Evolutionary conservation across 2,329 filamentous ascomycete genomes (phyloP).

Genomic region (Fusarium torulosum): DNA sequence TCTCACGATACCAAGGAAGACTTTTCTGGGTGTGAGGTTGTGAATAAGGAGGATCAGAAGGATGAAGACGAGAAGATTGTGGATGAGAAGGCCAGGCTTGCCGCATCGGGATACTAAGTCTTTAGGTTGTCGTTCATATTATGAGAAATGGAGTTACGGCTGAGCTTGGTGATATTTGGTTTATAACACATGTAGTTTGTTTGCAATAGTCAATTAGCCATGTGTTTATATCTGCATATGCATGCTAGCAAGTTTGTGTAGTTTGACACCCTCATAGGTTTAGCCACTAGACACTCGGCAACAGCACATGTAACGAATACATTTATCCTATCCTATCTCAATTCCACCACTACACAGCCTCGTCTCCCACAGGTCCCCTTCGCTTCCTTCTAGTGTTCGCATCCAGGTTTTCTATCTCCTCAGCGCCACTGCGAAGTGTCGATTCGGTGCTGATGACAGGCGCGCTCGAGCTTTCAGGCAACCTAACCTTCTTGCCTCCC

Average conservation of each 20-base stretch:
- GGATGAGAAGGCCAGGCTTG: conserved; percentile 48
- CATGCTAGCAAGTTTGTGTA: not conserved
- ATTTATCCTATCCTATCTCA: not conserved
- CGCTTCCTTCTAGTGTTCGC: conserved; percentile 33
- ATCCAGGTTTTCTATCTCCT: conserved; percentile 37
- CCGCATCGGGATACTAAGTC: conserved; percentile 40
- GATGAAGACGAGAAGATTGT: conserved; percentile 25
- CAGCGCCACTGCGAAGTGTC: conserved; percentile 33
- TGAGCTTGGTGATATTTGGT: not conserved
- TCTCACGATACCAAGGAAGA: conserved; percentile 36
- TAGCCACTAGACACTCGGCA: not conserved
- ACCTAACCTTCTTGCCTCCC: conserved; percentile 43
- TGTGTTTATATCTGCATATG: not conserved
- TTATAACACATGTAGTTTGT: not conserved
- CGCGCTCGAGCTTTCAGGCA: conserved; percentile 22
- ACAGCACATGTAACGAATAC: not conserved
- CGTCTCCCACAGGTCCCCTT: conserved; percentile 31
- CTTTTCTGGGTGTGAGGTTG: conserved; percentile 32
- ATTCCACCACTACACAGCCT: conserved; percentile 23
- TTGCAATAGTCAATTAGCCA: not conserved
- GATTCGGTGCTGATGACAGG: conserved; percentile 22
- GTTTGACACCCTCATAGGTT: not conserved
- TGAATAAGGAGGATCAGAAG: conserved; percentile 11
- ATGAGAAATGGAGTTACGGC: not conserved
- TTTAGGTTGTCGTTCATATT: not conserved